A percentile compares a stretch with the other conserved stretches of the same genome.
Evolutionary conservation across 495 filamentous ascomycete genomes (phyloP).

Genomic region (Penicillium crystallinum): DNA sequence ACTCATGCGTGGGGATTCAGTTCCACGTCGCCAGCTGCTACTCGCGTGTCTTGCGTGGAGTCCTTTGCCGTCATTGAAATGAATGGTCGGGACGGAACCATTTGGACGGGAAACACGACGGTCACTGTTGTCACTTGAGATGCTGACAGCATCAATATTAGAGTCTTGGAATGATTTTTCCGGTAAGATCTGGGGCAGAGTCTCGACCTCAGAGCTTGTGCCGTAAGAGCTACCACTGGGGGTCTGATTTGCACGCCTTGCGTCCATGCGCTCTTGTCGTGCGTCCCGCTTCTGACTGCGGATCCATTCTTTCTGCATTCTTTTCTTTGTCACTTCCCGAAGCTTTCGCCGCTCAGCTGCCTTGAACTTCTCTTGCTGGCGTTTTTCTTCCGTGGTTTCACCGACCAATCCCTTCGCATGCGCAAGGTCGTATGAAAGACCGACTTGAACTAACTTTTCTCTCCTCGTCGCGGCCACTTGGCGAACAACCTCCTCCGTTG

Average conservation of each 20-base stretch:
- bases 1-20: constrained; percentile 23
- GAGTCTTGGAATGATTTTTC: constrained; percentile 26
- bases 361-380: constrained; percentile 39
- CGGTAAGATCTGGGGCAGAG: constrained; percentile 14
- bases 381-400: constrained; percentile 62
- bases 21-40: constrained; percentile 4
- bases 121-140: constrained; percentile 18
- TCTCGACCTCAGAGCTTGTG: constrained; percentile 1
- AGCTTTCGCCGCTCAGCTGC: constrained; percentile 39
- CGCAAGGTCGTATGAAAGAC: constrained; percentile 76
- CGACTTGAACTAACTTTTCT: constrained; percentile 79
- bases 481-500: constrained; percentile 65
- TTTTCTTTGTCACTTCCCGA: constrained; percentile 35
- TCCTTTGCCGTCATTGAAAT: constrained; percentile 32
- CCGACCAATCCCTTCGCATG: constrained; percentile 68
- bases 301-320: constrained; percentile 50
- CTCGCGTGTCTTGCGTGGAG: constrained; percentile 16
- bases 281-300: constrained; percentile 45
- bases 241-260: constrained; percentile 11
- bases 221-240: constrained; percentile 7
- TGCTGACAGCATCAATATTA: constrained; percentile 17
- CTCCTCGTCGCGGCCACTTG: constrained; percentile 56
- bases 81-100: constrained; percentile 27
- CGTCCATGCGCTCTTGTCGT: constrained; percentile 33
- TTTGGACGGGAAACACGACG: constrained; percentile 9